These are phyloP conservation scores for Penicillium polonicum DNA, from an alignment of 2,329 filamentous ascomycete genomes.

Conservation along the genomic window DNA sequence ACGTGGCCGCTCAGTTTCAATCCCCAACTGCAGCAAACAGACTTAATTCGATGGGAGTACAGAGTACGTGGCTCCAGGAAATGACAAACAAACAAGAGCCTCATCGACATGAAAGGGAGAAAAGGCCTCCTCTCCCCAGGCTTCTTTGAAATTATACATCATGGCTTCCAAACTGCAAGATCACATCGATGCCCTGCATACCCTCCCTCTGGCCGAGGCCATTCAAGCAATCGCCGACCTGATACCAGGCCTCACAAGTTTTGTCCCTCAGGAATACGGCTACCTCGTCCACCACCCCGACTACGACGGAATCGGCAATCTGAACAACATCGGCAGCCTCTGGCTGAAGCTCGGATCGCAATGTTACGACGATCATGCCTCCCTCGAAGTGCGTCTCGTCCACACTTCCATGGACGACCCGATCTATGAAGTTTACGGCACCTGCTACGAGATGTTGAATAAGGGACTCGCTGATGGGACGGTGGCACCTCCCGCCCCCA, in stretches of 20 bases:
- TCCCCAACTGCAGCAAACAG: neutral
- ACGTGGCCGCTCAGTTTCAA: neutral
- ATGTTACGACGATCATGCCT: conserved; percentile 19
- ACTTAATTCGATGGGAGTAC: neutral
- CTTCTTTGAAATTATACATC: neutral
- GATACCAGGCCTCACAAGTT: conserved; percentile 13
- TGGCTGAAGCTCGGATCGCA: conserved; percentile 10
- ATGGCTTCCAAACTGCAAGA: conserved; percentile 6
- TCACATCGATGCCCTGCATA: conserved; percentile 14
- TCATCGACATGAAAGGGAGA: neutral
- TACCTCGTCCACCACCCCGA: conserved; percentile 14
- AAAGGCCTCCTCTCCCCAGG: neutral
- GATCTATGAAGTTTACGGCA: conserved; percentile 17
- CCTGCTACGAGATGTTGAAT: neutral
- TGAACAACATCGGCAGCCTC: conserved; percentile 17
- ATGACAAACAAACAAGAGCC: neutral
- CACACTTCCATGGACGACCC: conserved; percentile 14
- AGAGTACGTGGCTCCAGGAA: neutral
- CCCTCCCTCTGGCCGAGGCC: conserved; percentile 6
- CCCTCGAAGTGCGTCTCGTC: conserved; percentile 17
- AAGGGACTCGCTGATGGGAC: conserved; percentile 8
- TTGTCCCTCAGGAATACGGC: conserved; percentile 10
- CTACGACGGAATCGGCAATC: conserved; percentile 14
- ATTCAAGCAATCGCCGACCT: conserved; percentile 17
- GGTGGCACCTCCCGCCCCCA: neutral